phyloP scores from a whole-genome alignment of 169 alveolate species.

The Eimeria tenella region DNA sequence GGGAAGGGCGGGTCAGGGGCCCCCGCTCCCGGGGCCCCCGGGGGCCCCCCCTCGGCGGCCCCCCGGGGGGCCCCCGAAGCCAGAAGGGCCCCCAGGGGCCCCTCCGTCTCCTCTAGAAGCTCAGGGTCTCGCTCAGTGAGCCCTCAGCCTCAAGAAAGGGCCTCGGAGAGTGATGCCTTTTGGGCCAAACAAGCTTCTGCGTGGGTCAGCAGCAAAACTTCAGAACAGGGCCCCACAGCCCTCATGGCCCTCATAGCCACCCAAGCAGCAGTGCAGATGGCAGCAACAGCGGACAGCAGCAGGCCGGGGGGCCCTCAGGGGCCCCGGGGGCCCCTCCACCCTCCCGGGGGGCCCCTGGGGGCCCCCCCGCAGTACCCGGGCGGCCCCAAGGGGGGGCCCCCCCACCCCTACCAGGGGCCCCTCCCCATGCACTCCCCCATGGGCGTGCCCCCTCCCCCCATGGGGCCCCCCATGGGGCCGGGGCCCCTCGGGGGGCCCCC shows the following conservation, averaged over 20 bases:
- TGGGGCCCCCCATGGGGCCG: neutral
- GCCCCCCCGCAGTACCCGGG: neutral
- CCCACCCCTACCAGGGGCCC: neutral
- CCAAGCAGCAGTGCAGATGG: slow-evolving; percentile 55
- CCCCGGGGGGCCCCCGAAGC: too few relatives aligned
- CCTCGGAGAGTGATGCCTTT: slow-evolving; percentile 67
- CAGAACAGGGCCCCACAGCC: slow-evolving; percentile 69
- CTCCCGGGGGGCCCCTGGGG: neutral
- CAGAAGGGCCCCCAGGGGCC: neutral
- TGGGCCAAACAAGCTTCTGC: slow-evolving; percentile 78
- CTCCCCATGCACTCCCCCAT: neutral
- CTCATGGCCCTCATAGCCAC: slow-evolving; percentile 51
- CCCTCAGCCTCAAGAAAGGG: slow-evolving; percentile 18
- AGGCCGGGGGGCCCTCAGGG: neutral
- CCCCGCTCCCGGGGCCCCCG: neutral
- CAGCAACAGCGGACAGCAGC: slow-evolving; percentile 22
- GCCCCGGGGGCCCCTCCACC: neutral
- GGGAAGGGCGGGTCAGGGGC: too few relatives aligned
- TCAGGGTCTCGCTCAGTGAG: slow-evolving; percentile 63
- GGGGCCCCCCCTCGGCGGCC: neutral
- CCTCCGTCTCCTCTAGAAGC: slow-evolving; percentile 38
- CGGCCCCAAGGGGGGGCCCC: neutral
- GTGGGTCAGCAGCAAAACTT: slow-evolving; percentile 70
- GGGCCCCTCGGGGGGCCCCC: neutral
- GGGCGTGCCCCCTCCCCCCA: neutral